phyloP scores from a whole-genome alignment of 164 flowering plant genomes.

The Saururus chinensis region DNA sequence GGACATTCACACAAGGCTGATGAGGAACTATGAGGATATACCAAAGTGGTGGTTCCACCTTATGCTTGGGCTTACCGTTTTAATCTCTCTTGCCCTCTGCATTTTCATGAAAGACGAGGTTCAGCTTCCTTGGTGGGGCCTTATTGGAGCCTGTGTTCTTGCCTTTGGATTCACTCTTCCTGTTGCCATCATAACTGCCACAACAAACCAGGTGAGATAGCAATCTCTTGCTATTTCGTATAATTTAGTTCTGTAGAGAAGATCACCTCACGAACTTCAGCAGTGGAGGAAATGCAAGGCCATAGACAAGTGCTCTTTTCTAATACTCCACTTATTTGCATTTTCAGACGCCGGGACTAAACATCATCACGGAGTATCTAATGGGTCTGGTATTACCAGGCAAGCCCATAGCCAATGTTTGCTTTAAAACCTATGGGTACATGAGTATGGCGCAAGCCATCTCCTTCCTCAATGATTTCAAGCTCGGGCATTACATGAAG shows the following conservation, averaged over 20 bases:
- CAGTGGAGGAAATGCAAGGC: not conserved
- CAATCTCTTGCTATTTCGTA: too few relatives aligned
- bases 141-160: slow-evolving; percentile 46
- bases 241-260: too few relatives aligned
- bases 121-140: slow-evolving; percentile 93
- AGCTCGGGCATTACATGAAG: slow-evolving; percentile 85
- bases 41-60: slow-evolving; percentile 68
- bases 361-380: slow-evolving; percentile 62
- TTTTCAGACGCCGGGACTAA: slow-evolving; percentile 60
- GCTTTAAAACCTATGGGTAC: slow-evolving; percentile 73
- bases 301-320: not conserved
- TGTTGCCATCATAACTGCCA: slow-evolving; percentile 71
- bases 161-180: slow-evolving; percentile 73
- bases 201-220: slow-evolving; percentile 65
- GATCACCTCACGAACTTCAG: too few relatives aligned
- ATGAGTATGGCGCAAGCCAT: slow-evolving; percentile 72
- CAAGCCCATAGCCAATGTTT: slow-evolving; percentile 60
- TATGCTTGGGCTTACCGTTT: slow-evolving; percentile 28
- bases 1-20: slow-evolving; percentile 69
- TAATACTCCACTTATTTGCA: not conserved
- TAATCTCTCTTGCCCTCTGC: slow-evolving; percentile 45
- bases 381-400: slow-evolving; percentile 59
- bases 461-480: slow-evolving; percentile 65
- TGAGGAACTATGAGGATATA: slow-evolving; percentile 58
- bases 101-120: slow-evolving; percentile 45